phyloP scores from a whole-genome alignment of 2,329 filamentous ascomycete genomes.

The Aspergillus eucalypticola region DNA sequence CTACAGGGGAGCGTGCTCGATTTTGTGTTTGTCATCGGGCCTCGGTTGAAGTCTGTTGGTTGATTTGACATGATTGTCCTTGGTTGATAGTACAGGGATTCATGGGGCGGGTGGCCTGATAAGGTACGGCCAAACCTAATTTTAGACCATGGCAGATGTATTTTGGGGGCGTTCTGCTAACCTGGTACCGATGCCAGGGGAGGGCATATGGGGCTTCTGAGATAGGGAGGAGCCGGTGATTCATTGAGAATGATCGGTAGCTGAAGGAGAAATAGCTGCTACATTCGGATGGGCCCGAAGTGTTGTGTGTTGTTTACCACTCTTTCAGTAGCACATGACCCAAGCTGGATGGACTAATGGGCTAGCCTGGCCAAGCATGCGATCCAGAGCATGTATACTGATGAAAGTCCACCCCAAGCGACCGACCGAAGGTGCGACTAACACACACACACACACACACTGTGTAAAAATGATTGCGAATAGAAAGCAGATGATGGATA shows the following conservation, averaged over 20 bases:
- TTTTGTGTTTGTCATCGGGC: not conserved
- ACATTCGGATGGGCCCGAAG: no score
- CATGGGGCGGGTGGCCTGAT: not conserved
- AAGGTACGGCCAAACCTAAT: slow-evolving; percentile 1
- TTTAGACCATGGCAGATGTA: not conserved
- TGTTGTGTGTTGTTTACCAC: no score
- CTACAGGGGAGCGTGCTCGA: not conserved
- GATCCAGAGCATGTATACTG: no score
- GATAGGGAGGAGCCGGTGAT: not conserved
- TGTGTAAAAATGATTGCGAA: no score
- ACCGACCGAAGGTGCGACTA: no score
- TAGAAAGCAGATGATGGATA: not conserved
- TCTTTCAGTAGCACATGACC: no score
- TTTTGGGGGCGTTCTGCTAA: not conserved
- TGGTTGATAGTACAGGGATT: not conserved
- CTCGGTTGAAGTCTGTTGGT: not conserved
- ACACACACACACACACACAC: no score
- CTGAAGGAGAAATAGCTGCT: not conserved
- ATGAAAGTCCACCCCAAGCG: no score
- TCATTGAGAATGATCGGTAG: not conserved
- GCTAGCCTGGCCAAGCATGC: no score
- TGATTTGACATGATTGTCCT: not conserved
- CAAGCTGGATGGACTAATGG: no score
- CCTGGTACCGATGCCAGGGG: not conserved
- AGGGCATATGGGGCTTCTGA: not conserved